Evolutionary conservation across 345 rosid species (phyloP), one percentile per base, ranked within the genome.

Genomic region (Sisymbrium altissimum): DNA sequence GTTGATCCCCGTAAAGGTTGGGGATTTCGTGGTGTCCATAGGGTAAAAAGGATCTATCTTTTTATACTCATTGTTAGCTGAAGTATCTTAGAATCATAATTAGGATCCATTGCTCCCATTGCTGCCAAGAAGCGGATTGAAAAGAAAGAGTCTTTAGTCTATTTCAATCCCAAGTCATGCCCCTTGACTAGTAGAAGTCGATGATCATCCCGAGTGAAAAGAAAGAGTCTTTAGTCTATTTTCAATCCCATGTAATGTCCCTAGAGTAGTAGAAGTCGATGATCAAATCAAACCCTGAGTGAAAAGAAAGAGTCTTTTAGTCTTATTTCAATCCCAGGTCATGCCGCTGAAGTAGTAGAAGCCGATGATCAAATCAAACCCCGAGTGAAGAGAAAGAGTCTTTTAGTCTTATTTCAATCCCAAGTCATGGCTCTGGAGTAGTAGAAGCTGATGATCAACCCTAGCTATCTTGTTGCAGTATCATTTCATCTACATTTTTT

Each of bases 1-100:
- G 99, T 95, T 61, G 89, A 89, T 83, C 99, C 98, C 9, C 80
- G 76, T 72, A 92, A 80, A 75, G 99, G 99, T 50, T 95, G 98
- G 98, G 86, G 81, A 15, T 90, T 77, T 63, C 97, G 98, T 40
- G 99, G 99, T 64, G 99, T 95, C 6, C 98, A 90, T 65, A 86
- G 83, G 97, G 99, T 92, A 88, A 46, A 86, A 45, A 29, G 38
- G 13, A 32, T 44, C 3, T 3, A 48, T 44, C 17, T 44, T 7
- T 21, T n/a, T 27, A 29, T 32, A 36, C 23, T 7, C 72, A 38
- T 39, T 17, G 6, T 2, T 57, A 23, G 38, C 36, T 71, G 38
- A 59, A 9, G 73, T 12, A 2, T 15, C 17, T 27, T 12, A 3
- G 7, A 21, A 23, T 58, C 67, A 7, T 0, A 33, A 33, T 43